These are phyloP conservation scores for Zarea fungicola DNA, from an alignment of 2,329 filamentous ascomycete genomes.

Conservation along the genomic window DNA sequence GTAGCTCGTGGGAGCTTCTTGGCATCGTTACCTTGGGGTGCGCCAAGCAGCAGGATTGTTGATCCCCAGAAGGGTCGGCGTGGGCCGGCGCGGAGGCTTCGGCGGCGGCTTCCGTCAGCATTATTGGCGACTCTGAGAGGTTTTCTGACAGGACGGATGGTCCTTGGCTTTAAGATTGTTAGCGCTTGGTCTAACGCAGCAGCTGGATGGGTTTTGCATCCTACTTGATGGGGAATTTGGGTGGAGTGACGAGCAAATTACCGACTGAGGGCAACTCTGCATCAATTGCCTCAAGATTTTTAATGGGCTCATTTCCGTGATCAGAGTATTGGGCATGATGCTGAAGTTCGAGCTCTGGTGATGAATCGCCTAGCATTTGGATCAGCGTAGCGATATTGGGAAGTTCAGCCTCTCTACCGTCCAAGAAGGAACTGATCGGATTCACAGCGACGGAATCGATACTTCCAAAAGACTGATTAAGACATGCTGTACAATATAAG, in stretches of 20 bases:
- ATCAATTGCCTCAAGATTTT: background rate
- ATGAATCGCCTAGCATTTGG: constrained; percentile 5
- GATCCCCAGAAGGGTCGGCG: background rate
- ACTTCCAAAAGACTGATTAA: constrained; percentile 9
- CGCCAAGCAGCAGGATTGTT: constrained; percentile 15
- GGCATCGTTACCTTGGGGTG: background rate
- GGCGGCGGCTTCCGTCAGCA: constrained; percentile 12
- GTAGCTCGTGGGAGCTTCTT: no score
- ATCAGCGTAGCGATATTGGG: constrained; percentile 7
- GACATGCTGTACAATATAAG: background rate
- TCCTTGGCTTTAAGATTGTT: no score
- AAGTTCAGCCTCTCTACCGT: background rate
- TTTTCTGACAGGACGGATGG: no score
- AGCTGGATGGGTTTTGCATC: constrained; percentile 19
- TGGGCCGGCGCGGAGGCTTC: constrained; percentile 14
- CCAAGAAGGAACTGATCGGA: background rate
- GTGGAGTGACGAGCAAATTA: constrained; percentile 23
- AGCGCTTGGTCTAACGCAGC: background rate
- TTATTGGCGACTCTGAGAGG: background rate
- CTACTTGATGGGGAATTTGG: constrained; percentile 25
- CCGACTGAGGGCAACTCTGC: constrained; percentile 13
- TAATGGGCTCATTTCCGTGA: no score
- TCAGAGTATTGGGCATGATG: background rate
- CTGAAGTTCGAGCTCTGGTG: background rate
- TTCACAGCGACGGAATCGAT: constrained; percentile 6